Conservation (phyloP, 2,329 filamentous ascomycete species). For the Alternaria novae-zelandiae region DNA sequence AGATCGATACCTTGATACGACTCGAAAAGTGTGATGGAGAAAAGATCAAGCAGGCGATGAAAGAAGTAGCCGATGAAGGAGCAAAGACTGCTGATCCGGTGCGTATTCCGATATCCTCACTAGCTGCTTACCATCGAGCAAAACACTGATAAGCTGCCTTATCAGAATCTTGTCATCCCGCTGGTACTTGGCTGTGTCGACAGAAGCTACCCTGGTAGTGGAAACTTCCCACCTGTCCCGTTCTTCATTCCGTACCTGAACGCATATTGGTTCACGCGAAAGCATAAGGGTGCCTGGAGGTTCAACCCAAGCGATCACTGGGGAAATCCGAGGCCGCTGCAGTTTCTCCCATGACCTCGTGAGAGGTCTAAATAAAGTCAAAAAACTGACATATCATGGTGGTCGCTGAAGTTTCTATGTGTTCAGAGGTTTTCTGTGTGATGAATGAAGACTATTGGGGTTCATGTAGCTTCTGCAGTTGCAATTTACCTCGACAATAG, state of each 20-base stretch:
- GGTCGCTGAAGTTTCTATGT: not conserved
- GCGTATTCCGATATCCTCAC: not conserved
- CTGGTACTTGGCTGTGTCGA: slow-evolving; percentile 45
- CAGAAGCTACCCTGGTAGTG: slow-evolving; percentile 38
- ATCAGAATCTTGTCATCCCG: slow-evolving; percentile 29
- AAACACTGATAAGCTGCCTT: too few species aligned
- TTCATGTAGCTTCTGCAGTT: not conserved
- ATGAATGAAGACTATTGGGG: not conserved
- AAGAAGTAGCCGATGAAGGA: not conserved
- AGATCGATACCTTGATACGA: slow-evolving; percentile 23
- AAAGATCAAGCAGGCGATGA: slow-evolving; percentile 9
- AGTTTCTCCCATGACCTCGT: not conserved
- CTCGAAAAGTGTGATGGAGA: slow-evolving; percentile 22
- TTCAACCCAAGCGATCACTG: slow-evolving; percentile 46
- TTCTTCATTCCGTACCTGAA: slow-evolving; percentile 46
- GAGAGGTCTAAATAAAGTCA: not conserved
- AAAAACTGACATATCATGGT: not conserved
- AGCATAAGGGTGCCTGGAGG: slow-evolving; percentile 40
- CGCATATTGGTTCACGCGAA: slow-evolving; percentile 39
- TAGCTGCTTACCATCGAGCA: too few species aligned
- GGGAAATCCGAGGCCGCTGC: slow-evolving; percentile 34
- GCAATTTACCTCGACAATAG: not conserved
- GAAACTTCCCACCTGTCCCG: slow-evolving; percentile 42
- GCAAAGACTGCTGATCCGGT: slow-evolving; percentile 13
- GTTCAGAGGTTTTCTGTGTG: not conserved